These are phyloP conservation scores for Camelina neglecta DNA, from an alignment of 345 rosid species.

Conservation along the genomic window DNA sequence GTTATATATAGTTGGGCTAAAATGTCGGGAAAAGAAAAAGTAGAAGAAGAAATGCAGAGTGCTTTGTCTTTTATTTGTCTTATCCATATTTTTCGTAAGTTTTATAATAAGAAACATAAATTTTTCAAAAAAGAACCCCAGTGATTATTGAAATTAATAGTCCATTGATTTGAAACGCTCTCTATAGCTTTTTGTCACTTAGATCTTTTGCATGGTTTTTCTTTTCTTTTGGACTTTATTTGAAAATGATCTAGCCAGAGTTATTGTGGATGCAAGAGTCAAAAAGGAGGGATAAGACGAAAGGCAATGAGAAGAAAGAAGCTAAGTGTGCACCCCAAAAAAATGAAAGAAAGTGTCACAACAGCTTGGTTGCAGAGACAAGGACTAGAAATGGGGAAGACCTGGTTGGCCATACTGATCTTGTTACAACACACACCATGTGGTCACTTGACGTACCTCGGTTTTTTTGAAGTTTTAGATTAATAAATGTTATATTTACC, in stretches of 20 bases:
- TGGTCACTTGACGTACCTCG: slow-evolving; percentile 28
- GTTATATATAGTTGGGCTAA: neutral
- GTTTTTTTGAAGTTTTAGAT: neutral
- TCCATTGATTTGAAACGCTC: neutral
- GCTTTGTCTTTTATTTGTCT: slow-evolving; percentile 22
- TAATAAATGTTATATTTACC: neutral
- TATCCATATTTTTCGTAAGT: neutral
- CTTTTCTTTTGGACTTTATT: neutral
- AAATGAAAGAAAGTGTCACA: neutral
- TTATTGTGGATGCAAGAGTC: neutral
- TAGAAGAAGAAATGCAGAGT: slow-evolving; percentile 5
- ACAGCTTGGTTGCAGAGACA: neutral
- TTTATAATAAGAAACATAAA: neutral
- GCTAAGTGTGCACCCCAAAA: neutral
- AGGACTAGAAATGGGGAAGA: slow-evolving; percentile 30
- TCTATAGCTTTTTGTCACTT: neutral
- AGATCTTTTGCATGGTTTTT: neutral
- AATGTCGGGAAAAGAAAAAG: neutral
- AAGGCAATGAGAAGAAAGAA: slow-evolving; percentile 1
- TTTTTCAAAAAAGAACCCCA: neutral
- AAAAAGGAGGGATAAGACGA: neutral
- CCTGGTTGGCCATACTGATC: slow-evolving; percentile 35
- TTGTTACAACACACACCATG: slow-evolving; percentile 34
- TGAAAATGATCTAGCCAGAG: neutral
- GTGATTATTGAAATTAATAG: neutral